These are phyloP conservation scores for Castanea sativa DNA, from an alignment of 306 rosid genomes.

Conservation along the genomic window DNA sequence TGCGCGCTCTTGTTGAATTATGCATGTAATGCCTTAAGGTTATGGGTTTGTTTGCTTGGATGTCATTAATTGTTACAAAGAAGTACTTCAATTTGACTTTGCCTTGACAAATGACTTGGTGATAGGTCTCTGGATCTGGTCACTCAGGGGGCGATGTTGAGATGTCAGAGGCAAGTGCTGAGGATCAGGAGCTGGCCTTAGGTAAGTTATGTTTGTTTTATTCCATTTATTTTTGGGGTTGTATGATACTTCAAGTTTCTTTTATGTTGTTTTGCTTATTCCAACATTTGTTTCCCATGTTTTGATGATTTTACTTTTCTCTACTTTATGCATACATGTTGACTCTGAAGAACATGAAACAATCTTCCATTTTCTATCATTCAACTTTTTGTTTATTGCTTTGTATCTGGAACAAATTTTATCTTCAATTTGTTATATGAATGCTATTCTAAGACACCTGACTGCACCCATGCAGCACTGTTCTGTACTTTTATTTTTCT, in stretches of 20 bases:
- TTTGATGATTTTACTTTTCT: background rate
- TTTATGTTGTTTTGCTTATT: background rate
- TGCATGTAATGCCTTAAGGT: background rate
- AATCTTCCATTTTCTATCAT: background rate
- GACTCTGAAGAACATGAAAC: background rate
- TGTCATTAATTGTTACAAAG: conserved; percentile 1
- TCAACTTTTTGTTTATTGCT: background rate
- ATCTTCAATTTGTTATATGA: background rate
- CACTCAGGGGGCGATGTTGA: conserved; percentile 29
- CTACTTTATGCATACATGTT: background rate
- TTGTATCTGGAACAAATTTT: background rate
- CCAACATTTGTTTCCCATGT: background rate
- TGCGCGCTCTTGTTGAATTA: background rate
- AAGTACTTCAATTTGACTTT: background rate
- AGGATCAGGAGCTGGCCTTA: conserved; percentile 37
- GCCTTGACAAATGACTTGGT: conserved; percentile 7
- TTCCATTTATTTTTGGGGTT: background rate
- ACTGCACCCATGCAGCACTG: background rate
- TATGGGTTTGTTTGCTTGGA: conserved; percentile 5
- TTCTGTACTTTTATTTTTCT: background rate
- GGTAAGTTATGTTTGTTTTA: conserved; percentile 19
- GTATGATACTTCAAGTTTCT: background rate
- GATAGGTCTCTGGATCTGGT: conserved; percentile 28
- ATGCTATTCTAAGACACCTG: background rate
- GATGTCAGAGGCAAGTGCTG: conserved; percentile 31